These are phyloP conservation scores for Babesia bigemina DNA, from an alignment of 169 alveolate species.

Conservation along the genomic window DNA sequence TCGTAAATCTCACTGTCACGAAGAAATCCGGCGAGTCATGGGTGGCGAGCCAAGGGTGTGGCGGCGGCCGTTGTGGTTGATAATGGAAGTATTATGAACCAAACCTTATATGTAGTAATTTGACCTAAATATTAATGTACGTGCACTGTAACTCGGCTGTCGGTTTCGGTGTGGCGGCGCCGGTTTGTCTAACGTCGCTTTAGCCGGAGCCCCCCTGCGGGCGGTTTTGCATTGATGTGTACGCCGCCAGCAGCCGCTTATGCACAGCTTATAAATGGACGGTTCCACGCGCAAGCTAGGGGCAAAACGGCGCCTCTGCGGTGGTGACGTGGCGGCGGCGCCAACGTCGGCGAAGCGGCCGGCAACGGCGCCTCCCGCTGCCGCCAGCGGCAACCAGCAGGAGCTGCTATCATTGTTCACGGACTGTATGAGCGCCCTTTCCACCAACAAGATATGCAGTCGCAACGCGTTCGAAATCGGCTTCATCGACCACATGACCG, in stretches of 20 bases:
- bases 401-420: conserved; percentile 76
- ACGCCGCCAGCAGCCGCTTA: background rate
- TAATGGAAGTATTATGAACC: background rate
- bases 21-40: conserved; percentile 86
- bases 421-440: conserved; percentile 78
- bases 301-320: conserved; percentile 25
- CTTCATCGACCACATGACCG: conserved; percentile 83
- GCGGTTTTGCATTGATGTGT: background rate
- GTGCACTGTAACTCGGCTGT: too few species aligned
- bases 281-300: conserved; percentile 4
- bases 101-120: too few species aligned
- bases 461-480: conserved; percentile 84
- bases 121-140: too few species aligned
- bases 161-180: too few species aligned
- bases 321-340: background rate
- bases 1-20: conserved; percentile 82
- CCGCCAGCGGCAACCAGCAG: conserved; percentile 41
- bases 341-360: background rate
- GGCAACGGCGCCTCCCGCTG: background rate
- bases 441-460: conserved; percentile 81
- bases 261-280: background rate
- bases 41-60: conserved; percentile 93
- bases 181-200: too few species aligned
- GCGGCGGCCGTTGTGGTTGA: conserved; percentile 92
- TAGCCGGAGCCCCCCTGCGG: too few species aligned